Percentiles rank a stretch among this genome's conserved stretches.
Evolutionary conservation across 495 filamentous ascomycete genomes (phyloP).

Genomic region (Viridothelium virens): DNA sequence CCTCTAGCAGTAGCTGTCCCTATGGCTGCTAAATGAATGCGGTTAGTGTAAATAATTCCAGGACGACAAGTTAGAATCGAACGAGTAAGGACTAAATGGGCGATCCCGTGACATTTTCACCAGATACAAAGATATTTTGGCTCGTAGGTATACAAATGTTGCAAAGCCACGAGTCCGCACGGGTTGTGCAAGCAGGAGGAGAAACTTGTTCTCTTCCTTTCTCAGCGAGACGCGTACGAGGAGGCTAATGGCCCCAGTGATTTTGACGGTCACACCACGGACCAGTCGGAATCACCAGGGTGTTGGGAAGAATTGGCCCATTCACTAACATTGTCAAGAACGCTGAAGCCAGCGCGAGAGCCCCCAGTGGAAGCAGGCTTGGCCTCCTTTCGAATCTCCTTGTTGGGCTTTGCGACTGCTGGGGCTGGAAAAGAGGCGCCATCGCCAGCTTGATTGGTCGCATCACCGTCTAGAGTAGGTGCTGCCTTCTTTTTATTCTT

Average conservation of each 20-base stretch:
- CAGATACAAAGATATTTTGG: neutral
- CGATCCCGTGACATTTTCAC: neutral
- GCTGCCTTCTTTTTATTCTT: conserved; percentile 7
- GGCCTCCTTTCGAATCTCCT: conserved; percentile 37
- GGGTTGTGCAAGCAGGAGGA: neutral
- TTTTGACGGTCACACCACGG: conserved; percentile 28
- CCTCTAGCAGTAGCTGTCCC: neutral
- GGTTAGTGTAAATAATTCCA: neutral
- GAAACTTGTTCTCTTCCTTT: neutral
- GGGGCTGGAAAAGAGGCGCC: conserved; percentile 21
- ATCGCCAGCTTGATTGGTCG: neutral
- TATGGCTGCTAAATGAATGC: neutral
- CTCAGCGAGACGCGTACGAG: too few relatives aligned
- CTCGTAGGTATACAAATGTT: neutral
- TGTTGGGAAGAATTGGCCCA: conserved; percentile 41
- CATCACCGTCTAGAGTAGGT: neutral
- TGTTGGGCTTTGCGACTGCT: conserved; percentile 48
- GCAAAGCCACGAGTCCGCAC: neutral
- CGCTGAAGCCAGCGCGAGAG: neutral
- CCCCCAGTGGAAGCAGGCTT: conserved; percentile 19
- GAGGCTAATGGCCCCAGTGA: too few relatives aligned
- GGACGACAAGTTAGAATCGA: neutral
- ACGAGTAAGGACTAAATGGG: neutral
- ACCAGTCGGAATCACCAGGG: conserved; percentile 55
- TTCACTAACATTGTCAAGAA: conserved; percentile 15